These are phyloP conservation scores for Dryadomyces quercivorus DNA, from an alignment of 2,329 filamentous ascomycete genomes.

Conservation along the genomic window DNA sequence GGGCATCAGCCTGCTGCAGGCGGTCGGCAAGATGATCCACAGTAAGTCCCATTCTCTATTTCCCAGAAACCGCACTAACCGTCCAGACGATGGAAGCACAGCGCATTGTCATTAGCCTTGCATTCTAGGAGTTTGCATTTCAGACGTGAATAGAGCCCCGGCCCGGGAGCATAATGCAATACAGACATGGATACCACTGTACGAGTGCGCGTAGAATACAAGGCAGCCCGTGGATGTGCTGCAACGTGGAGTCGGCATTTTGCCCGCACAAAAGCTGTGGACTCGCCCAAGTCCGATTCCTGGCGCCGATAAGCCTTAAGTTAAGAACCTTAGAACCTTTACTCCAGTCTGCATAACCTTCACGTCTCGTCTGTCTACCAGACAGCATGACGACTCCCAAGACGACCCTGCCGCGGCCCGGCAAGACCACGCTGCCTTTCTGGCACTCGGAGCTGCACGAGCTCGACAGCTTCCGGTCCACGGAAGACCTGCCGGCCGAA, in stretches of 20 bases:
- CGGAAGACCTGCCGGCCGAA: conserved; percentile 44
- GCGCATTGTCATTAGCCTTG: not conserved
- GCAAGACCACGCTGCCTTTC: not conserved
- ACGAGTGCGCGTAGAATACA: no score
- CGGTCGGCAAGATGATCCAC: conserved; percentile 52
- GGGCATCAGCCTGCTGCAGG: conserved; percentile 65
- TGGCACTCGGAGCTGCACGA: conserved; percentile 13
- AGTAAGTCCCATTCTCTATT: conserved; percentile 18
- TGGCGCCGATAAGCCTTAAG: not conserved
- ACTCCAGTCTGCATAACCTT: no score
- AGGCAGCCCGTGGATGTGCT: no score
- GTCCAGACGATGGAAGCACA: not conserved
- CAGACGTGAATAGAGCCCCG: not conserved
- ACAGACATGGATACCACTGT: not conserved
- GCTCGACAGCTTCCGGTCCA: conserved; percentile 35
- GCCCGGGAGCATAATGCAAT: no score
- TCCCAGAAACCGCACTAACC: no score
- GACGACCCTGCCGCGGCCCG: not conserved
- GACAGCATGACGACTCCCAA: not conserved
- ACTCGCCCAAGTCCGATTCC: not conserved
- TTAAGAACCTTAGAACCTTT: no score
- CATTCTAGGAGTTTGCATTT: not conserved
- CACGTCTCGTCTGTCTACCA: no score
- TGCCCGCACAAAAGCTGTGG: not conserved
- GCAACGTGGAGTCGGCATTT: not conserved